These are phyloP conservation scores for Toxicodendron radicans DNA, from an alignment of 345 rosid genomes.

Conservation along the genomic window DNA sequence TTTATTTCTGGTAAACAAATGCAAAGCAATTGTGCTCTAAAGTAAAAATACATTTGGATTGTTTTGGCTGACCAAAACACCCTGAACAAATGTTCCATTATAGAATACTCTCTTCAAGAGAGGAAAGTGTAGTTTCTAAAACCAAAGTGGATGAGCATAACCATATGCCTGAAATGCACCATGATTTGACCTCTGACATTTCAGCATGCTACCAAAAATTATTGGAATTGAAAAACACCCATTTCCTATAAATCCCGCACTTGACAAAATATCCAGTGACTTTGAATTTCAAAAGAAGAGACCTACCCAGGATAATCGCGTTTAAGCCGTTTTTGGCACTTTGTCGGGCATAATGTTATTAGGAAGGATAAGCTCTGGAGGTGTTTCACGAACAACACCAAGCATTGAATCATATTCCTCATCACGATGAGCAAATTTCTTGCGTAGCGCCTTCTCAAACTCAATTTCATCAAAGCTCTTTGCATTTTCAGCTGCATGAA, in stretches of 20 bases:
- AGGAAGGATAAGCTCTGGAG: constrained; percentile 61
- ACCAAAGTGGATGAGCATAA: constrained; percentile 11
- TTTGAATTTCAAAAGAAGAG: constrained; percentile 15
- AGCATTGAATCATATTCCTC: constrained; percentile 77
- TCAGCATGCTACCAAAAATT: constrained; percentile 7
- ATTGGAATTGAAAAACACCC: constrained; percentile 19
- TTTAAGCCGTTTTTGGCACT: constrained; percentile 39
- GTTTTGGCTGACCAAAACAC: not conserved
- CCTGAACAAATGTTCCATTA: not conserved
- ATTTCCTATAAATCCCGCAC: constrained; percentile 13
- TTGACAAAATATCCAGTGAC: constrained; percentile 6
- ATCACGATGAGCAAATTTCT: constrained; percentile 66
- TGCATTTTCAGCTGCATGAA: constrained; percentile 78
- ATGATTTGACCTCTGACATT: constrained; percentile 5
- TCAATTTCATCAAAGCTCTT: constrained; percentile 68
- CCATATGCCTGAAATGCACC: constrained; percentile 9
- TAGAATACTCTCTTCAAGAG: not conserved
- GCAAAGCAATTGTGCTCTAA: constrained; percentile 10
- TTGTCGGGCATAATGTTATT: constrained; percentile 53
- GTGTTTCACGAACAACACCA: constrained; percentile 78
- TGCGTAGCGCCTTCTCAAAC: constrained; percentile 68
- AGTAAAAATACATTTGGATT: constrained; percentile 10
- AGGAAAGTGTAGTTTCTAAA: constrained; percentile 3
- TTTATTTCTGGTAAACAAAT: constrained; percentile 21
- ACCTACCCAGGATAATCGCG: constrained; percentile 7